Base-by-base conservation (phyloP, 2,329 filamentous ascomycete genomes). In the Monosporascus cannonballus region DNA sequence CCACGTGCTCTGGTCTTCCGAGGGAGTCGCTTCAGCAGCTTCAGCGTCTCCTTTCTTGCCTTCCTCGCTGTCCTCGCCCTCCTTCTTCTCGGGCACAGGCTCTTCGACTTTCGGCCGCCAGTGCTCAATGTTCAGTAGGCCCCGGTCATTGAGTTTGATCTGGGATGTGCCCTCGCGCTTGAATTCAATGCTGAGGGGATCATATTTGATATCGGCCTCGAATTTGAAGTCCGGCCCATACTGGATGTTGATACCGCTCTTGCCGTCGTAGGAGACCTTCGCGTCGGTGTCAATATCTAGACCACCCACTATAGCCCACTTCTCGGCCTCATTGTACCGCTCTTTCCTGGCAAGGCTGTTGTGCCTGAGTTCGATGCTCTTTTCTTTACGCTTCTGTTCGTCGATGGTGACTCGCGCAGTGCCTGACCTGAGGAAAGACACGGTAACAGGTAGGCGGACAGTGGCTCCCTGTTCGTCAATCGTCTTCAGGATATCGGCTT, bases 51-150 rank as follows among this genome's bases (percentile, higher is more conserved):
- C 67, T 48, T 76, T 73, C 53, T 75, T 73, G 69, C 52, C 71
- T 53, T 71, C 69, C 57, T 76, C 75, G 52, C 74, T 78, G 52
- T 84, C 82, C 39, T 73, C 71, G 27, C 72, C 72, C 58, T 79
- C 75, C 56, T 78, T 75, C 59, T 81, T 83, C 58, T 78, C 75
- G 2, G 69, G 66, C 54, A 64, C 66, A 8, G 71, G 67, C 60
- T 77, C 75, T 42, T 96, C 92, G 17, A 90, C 72, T 79, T 96
- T 96, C 44, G 87, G 80, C 55, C 94, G 80, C 94, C 94, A 99
- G 68, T 99, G 94, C 70, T 99, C 94, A 68, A 97, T 73, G 65
- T 97, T 99, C 69, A 99, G 69, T 57, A 95, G 75, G 1, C 93
- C 93, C n/a, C 87, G 84, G 60, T 92, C 86, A 66, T 99, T 99